Evolutionary conservation across 2,329 filamentous ascomycete genomes (phyloP).

Genomic region (Aureobasidium leucospermi): DNA sequence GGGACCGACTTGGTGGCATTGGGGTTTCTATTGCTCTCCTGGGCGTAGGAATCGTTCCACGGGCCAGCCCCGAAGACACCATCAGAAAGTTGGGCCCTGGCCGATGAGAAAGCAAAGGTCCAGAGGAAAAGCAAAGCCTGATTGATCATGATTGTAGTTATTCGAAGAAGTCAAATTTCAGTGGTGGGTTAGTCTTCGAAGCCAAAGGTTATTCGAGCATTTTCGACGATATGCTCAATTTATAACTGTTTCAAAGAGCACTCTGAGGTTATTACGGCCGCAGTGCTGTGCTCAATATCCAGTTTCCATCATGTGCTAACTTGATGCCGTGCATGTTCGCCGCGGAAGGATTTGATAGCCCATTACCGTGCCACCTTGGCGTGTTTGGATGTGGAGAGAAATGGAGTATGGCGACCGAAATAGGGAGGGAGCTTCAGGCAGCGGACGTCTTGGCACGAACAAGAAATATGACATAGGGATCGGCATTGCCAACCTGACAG

Average conservation of each 20-base stretch:
- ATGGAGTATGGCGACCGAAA: too few relatives aligned
- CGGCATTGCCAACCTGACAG: too few relatives aligned
- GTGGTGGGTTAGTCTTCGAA: too few relatives aligned
- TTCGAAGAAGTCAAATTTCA: too few relatives aligned
- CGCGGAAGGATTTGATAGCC: not conserved
- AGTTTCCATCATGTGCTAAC: not conserved
- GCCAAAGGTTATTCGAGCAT: not conserved
- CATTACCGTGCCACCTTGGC: too few relatives aligned
- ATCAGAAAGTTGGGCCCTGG: not conserved
- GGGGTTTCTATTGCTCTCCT: not conserved
- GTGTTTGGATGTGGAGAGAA: too few relatives aligned
- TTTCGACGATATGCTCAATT: not conserved
- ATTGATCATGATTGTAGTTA: too few relatives aligned
- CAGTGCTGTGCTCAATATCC: not conserved
- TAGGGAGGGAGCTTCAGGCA: too few relatives aligned
- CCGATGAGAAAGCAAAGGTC: not conserved
- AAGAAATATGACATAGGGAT: too few relatives aligned
- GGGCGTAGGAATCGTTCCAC: not conserved
- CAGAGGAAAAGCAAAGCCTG: not conserved
- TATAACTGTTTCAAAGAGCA: not conserved
- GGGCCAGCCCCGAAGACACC: not conserved
- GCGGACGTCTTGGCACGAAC: too few relatives aligned
- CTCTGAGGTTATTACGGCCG: not conserved
- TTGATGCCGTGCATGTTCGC: not conserved
- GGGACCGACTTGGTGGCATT: not conserved